phyloP scores from a whole-genome alignment of 2,329 filamentous ascomycete species.

The Cadophora malorum region DNA sequence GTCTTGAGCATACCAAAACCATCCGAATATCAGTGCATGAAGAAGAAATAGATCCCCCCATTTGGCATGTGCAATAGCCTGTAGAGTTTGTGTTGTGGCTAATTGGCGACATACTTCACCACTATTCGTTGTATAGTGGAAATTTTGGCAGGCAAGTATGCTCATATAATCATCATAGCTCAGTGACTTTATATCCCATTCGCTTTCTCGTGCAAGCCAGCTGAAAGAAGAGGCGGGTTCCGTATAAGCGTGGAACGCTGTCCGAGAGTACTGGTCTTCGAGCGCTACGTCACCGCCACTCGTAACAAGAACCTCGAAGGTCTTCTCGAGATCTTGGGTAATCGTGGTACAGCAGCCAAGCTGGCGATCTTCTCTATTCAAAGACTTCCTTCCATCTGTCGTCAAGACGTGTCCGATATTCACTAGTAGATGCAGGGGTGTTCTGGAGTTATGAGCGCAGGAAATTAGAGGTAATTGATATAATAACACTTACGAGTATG shows the following conservation, averaged over 20 bases:
- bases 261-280: conserved; percentile 1
- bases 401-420: neutral
- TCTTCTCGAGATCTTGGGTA: neutral
- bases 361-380: neutral
- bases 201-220: neutral
- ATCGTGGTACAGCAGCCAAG: neutral
- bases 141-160: neutral
- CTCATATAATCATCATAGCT: neutral
- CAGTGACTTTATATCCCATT: neutral
- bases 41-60: neutral
- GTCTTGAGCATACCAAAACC: too few relatives aligned
- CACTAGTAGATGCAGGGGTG: neutral
- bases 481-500: neutral
- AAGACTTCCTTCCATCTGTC: neutral
- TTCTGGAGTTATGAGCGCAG: neutral
- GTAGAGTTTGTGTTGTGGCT: neutral
- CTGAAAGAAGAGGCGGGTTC: neutral
- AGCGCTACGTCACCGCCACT: neutral
- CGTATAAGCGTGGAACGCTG: neutral
- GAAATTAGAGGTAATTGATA: neutral
- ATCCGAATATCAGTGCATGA: neutral
- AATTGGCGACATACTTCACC: neutral
- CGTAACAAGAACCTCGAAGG: neutral
- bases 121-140: neutral
- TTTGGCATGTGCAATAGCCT: neutral